Percentiles rank a stretch among this genome's conserved stretches.
These are phyloP conservation scores for Cystoisospora suis DNA, from an alignment of 169 alveolate species.

Conservation along the genomic window DNA sequence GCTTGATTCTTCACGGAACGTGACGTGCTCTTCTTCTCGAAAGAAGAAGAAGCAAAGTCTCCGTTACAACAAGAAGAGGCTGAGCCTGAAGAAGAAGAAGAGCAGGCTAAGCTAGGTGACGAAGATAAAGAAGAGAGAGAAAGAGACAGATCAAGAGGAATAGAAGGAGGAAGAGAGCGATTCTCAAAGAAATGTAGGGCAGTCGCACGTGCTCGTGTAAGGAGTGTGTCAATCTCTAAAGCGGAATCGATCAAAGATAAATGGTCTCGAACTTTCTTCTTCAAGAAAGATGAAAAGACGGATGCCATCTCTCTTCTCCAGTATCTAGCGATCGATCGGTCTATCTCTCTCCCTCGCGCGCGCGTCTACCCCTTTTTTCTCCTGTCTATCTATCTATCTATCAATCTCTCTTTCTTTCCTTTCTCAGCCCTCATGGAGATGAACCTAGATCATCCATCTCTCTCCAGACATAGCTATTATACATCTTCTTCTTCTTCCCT, in stretches of 20 bases:
- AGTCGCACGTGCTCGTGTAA: not conserved
- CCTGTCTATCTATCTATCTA: too few species aligned
- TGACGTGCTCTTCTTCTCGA: too few species aligned
- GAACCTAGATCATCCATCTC: not conserved
- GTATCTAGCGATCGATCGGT: not conserved
- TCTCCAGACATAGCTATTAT: not conserved
- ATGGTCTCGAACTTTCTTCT: not conserved
- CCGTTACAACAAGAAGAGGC: too few species aligned
- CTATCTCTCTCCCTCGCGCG: not conserved
- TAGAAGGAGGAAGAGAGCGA: not conserved
- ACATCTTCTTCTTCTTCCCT: not conserved
- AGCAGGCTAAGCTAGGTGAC: too few species aligned
- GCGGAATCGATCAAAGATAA: constrained; percentile 8
- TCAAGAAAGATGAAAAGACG: not conserved
- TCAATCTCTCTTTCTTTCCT: too few species aligned
- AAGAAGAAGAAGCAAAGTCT: too few species aligned
- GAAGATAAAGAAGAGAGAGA: too few species aligned
- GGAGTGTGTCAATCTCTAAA: not conserved
- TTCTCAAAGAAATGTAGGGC: not conserved
- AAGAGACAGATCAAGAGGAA: not conserved
- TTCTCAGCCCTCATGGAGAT: too few species aligned
- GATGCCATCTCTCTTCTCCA: not conserved
- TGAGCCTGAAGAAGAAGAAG: too few species aligned
- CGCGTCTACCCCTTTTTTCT: too few species aligned
- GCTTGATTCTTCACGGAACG: too few species aligned